Conservation (phyloP, 2,329 filamentous ascomycete genomes). For the Fusarium tanahbumbuense region DNA sequence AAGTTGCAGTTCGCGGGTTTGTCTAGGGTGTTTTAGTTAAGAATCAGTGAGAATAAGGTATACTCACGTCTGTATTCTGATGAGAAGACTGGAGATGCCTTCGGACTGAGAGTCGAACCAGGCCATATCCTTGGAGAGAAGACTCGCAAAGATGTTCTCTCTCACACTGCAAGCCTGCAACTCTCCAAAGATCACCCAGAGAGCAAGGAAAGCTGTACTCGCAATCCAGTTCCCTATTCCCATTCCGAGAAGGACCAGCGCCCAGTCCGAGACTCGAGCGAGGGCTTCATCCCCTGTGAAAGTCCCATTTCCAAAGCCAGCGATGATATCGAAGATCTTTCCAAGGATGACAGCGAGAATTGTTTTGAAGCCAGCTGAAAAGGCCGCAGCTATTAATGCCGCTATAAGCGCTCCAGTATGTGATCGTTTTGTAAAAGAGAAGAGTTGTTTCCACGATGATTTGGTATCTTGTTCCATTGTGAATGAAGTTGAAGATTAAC, state of each 20-base stretch:
- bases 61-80: constrained; percentile 77
- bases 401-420: constrained; percentile 67
- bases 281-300: constrained; percentile 64
- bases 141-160: constrained; percentile 70
- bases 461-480: constrained; percentile 36
- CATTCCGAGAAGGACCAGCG: constrained; percentile 70
- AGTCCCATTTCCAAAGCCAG: constrained; percentile 69
- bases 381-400: constrained; percentile 67
- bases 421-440: constrained; percentile 74
- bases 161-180: constrained; percentile 77
- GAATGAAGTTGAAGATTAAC: background rate
- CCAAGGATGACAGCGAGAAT: constrained; percentile 78
- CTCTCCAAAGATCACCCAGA: constrained; percentile 85
- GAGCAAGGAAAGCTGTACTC: constrained; percentile 72
- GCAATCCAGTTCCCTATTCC: constrained; percentile 74
- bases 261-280: constrained; percentile 67
- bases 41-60: fast-evolving
- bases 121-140: constrained; percentile 78
- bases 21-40: constrained; percentile 60
- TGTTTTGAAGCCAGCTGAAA: constrained; percentile 73
- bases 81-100: constrained; percentile 77
- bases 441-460: constrained; percentile 64
- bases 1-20: constrained; percentile 83
- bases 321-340: constrained; percentile 77
- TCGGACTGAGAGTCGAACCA: constrained; percentile 84